Evolutionary conservation across 2,329 filamentous ascomycete genomes (phyloP).

Genomic region (Colletotrichum spaethianum): DNA sequence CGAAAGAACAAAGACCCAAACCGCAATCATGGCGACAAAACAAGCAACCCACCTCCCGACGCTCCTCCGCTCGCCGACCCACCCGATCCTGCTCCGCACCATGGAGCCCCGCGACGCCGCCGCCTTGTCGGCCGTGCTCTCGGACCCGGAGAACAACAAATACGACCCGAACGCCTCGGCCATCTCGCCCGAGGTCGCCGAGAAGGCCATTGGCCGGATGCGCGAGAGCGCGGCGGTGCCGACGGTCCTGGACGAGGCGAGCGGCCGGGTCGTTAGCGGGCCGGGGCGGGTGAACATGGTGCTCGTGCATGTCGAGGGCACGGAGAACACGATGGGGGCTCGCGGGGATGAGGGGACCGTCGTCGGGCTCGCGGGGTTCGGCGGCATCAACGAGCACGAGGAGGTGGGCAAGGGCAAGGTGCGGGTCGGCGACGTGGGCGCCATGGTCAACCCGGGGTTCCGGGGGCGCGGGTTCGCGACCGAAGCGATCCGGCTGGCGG

Average conservation of each 20-base stretch:
- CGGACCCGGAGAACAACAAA: slow-evolving; percentile 41
- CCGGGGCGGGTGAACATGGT: slow-evolving; percentile 47
- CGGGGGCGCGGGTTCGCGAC: slow-evolving; percentile 46
- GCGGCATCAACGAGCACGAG: slow-evolving; percentile 46
- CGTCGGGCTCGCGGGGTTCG: slow-evolving; percentile 49
- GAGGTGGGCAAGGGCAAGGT: slow-evolving; percentile 38
- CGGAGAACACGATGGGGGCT: not conserved
- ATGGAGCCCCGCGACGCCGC: slow-evolving; percentile 43
- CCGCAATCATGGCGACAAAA: slow-evolving; percentile 29
- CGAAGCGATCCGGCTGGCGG: slow-evolving; percentile 46
- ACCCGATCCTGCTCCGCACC: slow-evolving; percentile 47
- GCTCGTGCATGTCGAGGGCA: slow-evolving; percentile 40
- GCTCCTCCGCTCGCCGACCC: slow-evolving; percentile 43
- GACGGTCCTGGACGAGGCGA: slow-evolving; percentile 40
- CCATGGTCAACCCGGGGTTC: slow-evolving; percentile 45
- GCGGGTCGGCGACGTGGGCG: slow-evolving; percentile 48
- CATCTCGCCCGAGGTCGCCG: slow-evolving; percentile 40
- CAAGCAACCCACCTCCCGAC: slow-evolving; percentile 45
- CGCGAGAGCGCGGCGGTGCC: slow-evolving; percentile 46
- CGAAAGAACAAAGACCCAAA: not conserved
- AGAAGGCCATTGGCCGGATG: slow-evolving; percentile 43
- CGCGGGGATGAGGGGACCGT: slow-evolving; percentile 27
- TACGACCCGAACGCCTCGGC: slow-evolving; percentile 40
- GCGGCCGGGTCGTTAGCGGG: slow-evolving; percentile 40
- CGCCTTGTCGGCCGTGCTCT: slow-evolving; percentile 45